Conservation (phyloP, 371 early-diverging fungal genomes). For the Mortierella sp. region DNA sequence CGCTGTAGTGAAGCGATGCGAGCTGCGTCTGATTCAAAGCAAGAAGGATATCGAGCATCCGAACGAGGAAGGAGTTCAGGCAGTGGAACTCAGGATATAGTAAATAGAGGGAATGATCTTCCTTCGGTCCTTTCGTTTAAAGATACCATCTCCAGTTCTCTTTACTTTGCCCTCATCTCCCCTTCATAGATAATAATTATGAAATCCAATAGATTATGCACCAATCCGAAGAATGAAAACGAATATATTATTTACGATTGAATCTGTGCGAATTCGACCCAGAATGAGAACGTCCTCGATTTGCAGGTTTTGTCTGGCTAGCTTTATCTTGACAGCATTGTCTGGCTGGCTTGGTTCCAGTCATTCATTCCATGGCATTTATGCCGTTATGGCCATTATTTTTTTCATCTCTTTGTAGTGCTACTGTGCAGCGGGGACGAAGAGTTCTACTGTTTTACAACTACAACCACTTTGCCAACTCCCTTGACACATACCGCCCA, state of each 20-base stretch:
- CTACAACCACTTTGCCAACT: too few species aligned
- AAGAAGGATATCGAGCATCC: slow-evolving; percentile 74
- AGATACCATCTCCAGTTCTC: too few species aligned
- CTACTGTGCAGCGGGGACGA: neutral
- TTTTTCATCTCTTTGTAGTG: neutral
- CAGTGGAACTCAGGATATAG: slow-evolving; percentile 17
- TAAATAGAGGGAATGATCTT: neutral
- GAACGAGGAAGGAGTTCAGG: slow-evolving; percentile 29
- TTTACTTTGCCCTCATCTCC: too few species aligned
- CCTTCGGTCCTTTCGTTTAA: neutral
- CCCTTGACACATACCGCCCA: neutral
- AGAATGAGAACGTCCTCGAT: neutral
- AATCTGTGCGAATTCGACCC: neutral
- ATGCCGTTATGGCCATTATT: neutral
- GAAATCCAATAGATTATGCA: slow-evolving; percentile 4
- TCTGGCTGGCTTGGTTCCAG: slow-evolving; percentile 3
- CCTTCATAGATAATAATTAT: neutral
- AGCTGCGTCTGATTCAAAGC: slow-evolving; percentile 75
- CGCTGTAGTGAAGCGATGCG: slow-evolving; percentile 65
- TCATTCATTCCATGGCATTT: neutral
- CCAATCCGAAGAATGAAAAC: neutral
- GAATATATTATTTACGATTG: neutral
- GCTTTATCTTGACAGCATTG: neutral
- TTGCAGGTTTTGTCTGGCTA: neutral
- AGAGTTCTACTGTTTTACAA: neutral